phyloP scores from a whole-genome alignment of 352 stramenopile species.

The Phytophthora crassamura region DNA sequence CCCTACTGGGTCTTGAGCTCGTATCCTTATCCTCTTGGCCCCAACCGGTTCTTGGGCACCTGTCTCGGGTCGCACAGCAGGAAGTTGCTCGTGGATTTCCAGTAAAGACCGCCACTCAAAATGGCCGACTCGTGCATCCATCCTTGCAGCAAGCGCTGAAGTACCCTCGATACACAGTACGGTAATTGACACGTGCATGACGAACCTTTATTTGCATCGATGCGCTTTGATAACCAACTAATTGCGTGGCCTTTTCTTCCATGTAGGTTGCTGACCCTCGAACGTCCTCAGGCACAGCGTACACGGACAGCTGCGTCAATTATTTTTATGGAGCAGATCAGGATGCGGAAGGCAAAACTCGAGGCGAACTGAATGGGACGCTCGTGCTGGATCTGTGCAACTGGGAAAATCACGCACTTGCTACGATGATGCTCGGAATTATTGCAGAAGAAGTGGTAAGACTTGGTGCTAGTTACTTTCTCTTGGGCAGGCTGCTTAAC shows the following conservation, averaged over 20 bases:
- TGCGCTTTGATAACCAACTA: no score
- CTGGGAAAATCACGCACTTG: slow-evolving; percentile 51
- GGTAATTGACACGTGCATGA: no score
- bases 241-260: no score
- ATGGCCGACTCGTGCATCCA: slow-evolving; percentile 42
- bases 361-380: slow-evolving; percentile 27
- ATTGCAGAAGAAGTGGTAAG: slow-evolving; percentile 43
- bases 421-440: slow-evolving; percentile 48
- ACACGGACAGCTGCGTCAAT: slow-evolving; percentile 3
- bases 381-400: slow-evolving; percentile 37
- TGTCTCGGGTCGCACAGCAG: slow-evolving; percentile 52
- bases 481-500: no score
- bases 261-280: slow-evolving; percentile 38
- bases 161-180: slow-evolving; percentile 35
- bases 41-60: slow-evolving; percentile 58
- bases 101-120: slow-evolving; percentile 34
- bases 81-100: slow-evolving; percentile 33
- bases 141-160: slow-evolving; percentile 51
- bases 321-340: slow-evolving; percentile 36
- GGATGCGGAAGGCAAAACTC: slow-evolving; percentile 8
- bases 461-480: no score
- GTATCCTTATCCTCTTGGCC: slow-evolving; percentile 27
- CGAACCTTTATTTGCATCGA: no score
- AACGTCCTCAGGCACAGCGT: slow-evolving; percentile 5
- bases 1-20: no score